Evolutionary conservation across 1,139 yeast genomes (phyloP), one percentile per base, ranked within the genome.

Genomic region (Suhomyces bolitotheri): DNA sequence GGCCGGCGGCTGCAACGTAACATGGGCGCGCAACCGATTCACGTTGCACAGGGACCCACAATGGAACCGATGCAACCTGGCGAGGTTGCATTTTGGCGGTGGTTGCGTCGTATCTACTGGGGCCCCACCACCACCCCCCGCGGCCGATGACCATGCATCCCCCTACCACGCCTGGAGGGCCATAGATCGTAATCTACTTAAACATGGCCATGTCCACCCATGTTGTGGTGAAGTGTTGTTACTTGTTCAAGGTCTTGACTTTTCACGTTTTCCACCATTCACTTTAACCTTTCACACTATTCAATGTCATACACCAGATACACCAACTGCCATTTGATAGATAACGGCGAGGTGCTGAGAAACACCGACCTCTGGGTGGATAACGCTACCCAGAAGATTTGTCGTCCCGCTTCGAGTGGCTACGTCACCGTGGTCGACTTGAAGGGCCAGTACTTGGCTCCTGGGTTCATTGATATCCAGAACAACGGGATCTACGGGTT

Each of bases 401-500:
- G 20, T 8, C 6, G 20, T 8, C 57, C 66, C 14, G 47, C 39
- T n/a, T 54, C 58, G 22, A 49, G 50, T n/a, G 43, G 44, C 4
- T 43, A 46, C 14, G 44, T 41, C 11, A 56, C 56, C 31, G 54
- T 56, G 4, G 55, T 78, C 16, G 80, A 79, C 45, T 56, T 78
- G 37, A 48, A 67, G 14, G 82, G 80, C 5, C 56, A 60, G 22
- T 64, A 75, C 25, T 46, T 79, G 25, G 73, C 82, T 1, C 82
- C 85, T 0, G 85, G 85, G 2, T 76, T 72, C 48, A 61, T 79
- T 14, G 85, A 79, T 52, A 71, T 77, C 39, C 85, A 79, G 52
- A 73, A 78, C 41, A 79, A 79, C 46, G 85, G 84, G 7, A 71
- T 78, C 33, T 78, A 71, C 44, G 84, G 84, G 4, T 61, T 78